Conservation (phyloP, 78 protist genomes). For the Mastigamoeba balamuthi region DNA sequence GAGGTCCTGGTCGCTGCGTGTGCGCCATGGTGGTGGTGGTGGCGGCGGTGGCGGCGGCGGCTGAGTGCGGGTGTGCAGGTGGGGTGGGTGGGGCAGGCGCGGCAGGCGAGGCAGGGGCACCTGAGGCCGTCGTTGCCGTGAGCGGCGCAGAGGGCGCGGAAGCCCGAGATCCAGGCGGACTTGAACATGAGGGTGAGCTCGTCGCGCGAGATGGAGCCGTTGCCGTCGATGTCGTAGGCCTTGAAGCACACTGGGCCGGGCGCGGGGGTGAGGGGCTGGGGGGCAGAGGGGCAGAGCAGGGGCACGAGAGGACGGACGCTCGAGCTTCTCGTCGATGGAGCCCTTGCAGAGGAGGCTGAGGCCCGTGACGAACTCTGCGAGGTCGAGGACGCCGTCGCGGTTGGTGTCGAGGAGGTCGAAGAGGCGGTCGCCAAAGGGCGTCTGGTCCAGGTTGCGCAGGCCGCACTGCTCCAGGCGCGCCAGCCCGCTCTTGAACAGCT, state of each 20-base stretch:
- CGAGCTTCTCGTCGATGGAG: slow-evolving; percentile 42
- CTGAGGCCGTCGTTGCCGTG: slow-evolving; percentile 53
- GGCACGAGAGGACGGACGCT: slow-evolving; percentile 8
- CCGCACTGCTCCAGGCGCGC: slow-evolving; percentile 24
- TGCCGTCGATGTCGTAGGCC: slow-evolving; percentile 77
- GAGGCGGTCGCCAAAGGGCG: slow-evolving; percentile 53
- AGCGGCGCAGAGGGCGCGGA: slow-evolving; percentile 37
- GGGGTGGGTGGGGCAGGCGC: too few relatives aligned
- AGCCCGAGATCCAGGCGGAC: slow-evolving; percentile 55
- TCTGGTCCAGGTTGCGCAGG: slow-evolving; percentile 38
- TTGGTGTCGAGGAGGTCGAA: slow-evolving; percentile 37
- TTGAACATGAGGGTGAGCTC: slow-evolving; percentile 61
- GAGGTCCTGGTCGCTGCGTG: slow-evolving; percentile 34
- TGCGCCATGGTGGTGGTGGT: too few relatives aligned
- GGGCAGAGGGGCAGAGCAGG: neutral
- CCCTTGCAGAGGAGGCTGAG: slow-evolving; percentile 47
- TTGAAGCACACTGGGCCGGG: slow-evolving; percentile 46
- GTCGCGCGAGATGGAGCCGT: slow-evolving; percentile 61
- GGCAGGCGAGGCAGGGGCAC: too few relatives aligned
- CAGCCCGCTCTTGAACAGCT: slow-evolving; percentile 33
- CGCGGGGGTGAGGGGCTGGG: neutral
- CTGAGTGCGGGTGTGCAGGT: too few relatives aligned
- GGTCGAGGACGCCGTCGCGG: slow-evolving; percentile 35
- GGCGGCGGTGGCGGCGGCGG: too few relatives aligned
- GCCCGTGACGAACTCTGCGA: slow-evolving; percentile 52